Percentiles rank a stretch among this genome's conserved stretches.
Conservation (phyloP, 2,329 filamentous ascomycete species). For the Furcasterigmium sp. region DNA sequence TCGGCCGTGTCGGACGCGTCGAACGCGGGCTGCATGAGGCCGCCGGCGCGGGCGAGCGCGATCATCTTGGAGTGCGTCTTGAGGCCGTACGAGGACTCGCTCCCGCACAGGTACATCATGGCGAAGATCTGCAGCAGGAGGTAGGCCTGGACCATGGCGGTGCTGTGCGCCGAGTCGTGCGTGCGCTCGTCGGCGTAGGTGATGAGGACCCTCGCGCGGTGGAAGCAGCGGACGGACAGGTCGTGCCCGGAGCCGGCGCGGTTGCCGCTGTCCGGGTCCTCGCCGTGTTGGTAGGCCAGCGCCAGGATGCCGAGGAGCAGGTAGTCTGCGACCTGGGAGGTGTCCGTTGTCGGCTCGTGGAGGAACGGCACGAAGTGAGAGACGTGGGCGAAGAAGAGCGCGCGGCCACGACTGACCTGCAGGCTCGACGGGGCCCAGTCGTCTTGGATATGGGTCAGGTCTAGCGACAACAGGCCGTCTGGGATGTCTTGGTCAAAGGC, state of each 20-base stretch:
- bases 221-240: constrained; percentile 26
- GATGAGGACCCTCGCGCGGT: constrained; percentile 21
- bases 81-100: constrained; percentile 25
- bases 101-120: constrained; percentile 36
- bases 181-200: constrained; percentile 12
- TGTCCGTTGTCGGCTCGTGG: constrained; percentile 28
- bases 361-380: constrained; percentile 31
- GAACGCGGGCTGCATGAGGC: constrained; percentile 26
- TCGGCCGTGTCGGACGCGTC: constrained; percentile 15
- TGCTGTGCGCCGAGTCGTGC: constrained; percentile 11
- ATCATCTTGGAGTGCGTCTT: constrained; percentile 34
- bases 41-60: constrained; percentile 25
- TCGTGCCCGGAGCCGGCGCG: constrained; percentile 17
- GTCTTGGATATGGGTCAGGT: constrained; percentile 12
- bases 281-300: constrained; percentile 30
- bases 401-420: constrained; percentile 24
- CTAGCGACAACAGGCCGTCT: background rate
- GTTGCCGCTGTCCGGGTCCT: constrained; percentile 24
- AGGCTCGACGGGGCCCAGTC: constrained; percentile 22
- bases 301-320: constrained; percentile 29
- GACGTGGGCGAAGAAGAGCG: constrained; percentile 28
- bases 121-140: constrained; percentile 32
- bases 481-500: background rate
- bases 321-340: constrained; percentile 13
- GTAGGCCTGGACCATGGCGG: constrained; percentile 28